phyloP scores from a whole-genome alignment of 228 moss, liverwort and hornwort genomes.

The Sphagnum fallax region DNA sequence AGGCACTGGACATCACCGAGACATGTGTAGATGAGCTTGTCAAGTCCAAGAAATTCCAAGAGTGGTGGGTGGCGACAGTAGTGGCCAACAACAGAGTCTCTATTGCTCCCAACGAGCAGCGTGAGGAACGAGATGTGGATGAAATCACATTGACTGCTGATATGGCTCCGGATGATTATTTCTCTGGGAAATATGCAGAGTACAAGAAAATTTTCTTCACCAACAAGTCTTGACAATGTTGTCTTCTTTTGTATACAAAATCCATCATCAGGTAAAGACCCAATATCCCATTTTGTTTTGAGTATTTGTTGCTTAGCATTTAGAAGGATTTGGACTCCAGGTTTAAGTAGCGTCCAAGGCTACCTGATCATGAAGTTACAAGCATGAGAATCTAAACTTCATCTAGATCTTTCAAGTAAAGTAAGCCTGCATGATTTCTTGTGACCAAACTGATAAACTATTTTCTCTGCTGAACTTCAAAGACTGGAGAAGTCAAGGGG shows the following conservation, averaged over 20 bases:
- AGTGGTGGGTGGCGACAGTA: conserved; percentile 47
- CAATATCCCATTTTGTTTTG: no score
- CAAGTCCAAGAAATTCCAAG: conserved; percentile 32
- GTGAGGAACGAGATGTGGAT: conserved; percentile 49
- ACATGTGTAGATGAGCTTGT: conserved; percentile 40
- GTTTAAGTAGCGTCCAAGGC: no score
- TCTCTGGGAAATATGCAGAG: conserved; percentile 23
- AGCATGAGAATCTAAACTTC: no score
- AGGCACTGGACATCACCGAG: conserved; percentile 43
- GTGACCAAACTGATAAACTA: no score
- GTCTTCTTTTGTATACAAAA: conserved; percentile 31
- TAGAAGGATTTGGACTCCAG: no score
- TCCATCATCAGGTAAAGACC: neutral
- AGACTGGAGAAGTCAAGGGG: no score
- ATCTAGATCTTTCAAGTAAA: no score
- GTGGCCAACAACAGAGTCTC: conserved; percentile 36
- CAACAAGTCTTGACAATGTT: conserved; percentile 22
- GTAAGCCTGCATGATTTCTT: no score
- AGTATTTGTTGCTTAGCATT: no score
- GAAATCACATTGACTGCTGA: conserved; percentile 48
- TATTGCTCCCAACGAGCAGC: conserved; percentile 50
- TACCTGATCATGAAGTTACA: no score
- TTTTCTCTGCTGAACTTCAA: no score
- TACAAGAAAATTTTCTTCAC: conserved; percentile 16
- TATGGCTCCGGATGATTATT: conserved; percentile 28